Evolutionary conservation across 1,284 basidiomycete genomes (phyloP), one percentile per base, ranked within the genome.

Genomic region (Irpex lacteus): DNA sequence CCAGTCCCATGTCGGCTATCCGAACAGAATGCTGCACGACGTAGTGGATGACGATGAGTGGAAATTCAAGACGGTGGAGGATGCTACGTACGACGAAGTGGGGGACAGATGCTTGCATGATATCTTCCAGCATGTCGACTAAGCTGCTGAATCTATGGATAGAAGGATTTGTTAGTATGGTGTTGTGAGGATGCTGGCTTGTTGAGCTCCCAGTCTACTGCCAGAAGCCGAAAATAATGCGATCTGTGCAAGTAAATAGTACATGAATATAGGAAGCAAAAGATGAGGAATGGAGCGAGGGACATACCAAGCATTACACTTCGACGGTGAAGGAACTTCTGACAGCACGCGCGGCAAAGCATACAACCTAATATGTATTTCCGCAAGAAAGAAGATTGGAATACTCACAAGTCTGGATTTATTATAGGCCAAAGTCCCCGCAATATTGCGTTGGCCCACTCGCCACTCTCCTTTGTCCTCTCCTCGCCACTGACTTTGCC

Each of bases 101-200:
- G 1, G 78, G 78, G 19, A 75, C 74, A 3, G 76, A 78, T 8
- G 76, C 71, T 65, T 80, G 78, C 78, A 80, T 80, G 61, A 80
- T 77, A 66, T 78, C 78, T 67, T 80, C 78, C 0, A 80, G 66
- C 74, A 78, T 75, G 68, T 80, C 78, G 1, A 78, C 68, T 13
- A 74, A 60, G 3, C 72, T 73, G 44, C 65, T 69, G 68, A 80
- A 79, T 61, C 74, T 75, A 44, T 11, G 4, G 15, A 44, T 44
- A 15, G 11, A 44, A 44, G 21, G 21, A 21, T 21, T 21, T 26
- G 26, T 26, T 26, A 44, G 15, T 44, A 44, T 44, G 15, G 15
- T 44, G 15, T 26, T 26, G 40, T 44, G 40, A 44, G 40, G 40
- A 44, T 44, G 40, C 26, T 26, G 26, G 26, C 26, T 26, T 26